phyloP scores from a whole-genome alignment of 306 rosid genomes.

The Glycine soja region DNA sequence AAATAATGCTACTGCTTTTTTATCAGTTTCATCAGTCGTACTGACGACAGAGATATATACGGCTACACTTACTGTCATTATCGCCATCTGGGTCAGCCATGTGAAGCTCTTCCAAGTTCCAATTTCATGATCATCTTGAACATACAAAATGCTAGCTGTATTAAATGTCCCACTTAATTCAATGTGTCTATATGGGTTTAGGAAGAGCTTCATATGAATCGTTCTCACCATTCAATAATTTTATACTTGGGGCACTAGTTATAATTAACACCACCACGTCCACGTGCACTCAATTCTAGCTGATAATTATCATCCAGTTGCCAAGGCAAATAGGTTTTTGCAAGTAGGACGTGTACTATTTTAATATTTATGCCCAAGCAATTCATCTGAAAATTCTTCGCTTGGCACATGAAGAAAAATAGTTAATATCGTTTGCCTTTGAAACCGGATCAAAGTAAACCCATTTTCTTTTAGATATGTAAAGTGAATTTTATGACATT shows the following conservation, averaged over 20 bases:
- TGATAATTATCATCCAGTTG: slow-evolving; percentile 30
- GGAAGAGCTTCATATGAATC: neutral
- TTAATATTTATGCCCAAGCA: slow-evolving; percentile 36
- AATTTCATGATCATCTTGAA: slow-evolving; percentile 6
- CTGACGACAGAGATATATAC: neutral
- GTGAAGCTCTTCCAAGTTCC: slow-evolving; percentile 15
- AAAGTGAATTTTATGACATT: neutral
- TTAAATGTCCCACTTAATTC: slow-evolving; percentile 2
- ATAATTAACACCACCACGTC: neutral
- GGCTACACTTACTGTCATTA: slow-evolving; percentile 16
- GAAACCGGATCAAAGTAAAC: neutral
- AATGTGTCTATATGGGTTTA: neutral
- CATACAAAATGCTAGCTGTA: neutral
- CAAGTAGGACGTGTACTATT: neutral
- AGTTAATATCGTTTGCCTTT: neutral
- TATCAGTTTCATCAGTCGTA: neutral
- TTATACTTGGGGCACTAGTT: neutral
- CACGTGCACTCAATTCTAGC: slow-evolving; percentile 23
- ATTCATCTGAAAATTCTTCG: slow-evolving; percentile 24
- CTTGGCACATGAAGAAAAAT: slow-evolving; percentile 28
- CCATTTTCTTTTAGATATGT: neutral
- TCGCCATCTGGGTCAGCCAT: slow-evolving; percentile 32
- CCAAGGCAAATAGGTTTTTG: slow-evolving; percentile 37
- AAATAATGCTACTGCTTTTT: slow-evolving; percentile 38
- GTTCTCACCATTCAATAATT: slow-evolving; percentile 8